Evolutionary conservation across 176 grass and related monocot species (phyloP), one percentile per base, ranked within the genome.

Genomic region (Zizania latifolia): DNA sequence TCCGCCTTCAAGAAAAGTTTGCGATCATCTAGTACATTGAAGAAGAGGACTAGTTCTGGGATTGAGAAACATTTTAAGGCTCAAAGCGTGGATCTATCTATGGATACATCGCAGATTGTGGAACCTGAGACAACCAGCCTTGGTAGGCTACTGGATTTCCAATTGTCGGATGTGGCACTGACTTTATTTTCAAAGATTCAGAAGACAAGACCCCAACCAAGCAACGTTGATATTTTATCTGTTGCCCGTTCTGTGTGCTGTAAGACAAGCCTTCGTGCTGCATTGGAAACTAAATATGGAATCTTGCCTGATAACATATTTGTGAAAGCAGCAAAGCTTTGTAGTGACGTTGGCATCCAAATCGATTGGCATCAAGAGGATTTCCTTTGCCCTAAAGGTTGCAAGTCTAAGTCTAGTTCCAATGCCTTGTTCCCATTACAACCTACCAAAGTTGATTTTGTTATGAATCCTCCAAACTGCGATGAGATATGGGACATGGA

Each of bases 291-390:
- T 53, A 99, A 99, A 87, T 99, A 84, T 67, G 96, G 89, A 50
- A 33, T 63, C 24, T 75, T 99, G 48, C 96, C 86, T 76, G 82
- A 92, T 14, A 99, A 90, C 71, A 60, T 99, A 43, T 99, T 77
- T 77, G 85, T 94, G 65, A 99, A 90, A 78, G 96, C 96, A 58
- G 87, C 92, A 75, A 99, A 94, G 64, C 76, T 99, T 77, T 99
- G 87, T 83, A 94, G 92, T 82, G 96, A 99, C 54, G 72, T 87
- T 72, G 89, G 93, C 81, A 90, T 91, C 21, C 82, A 81, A 84
- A 89, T 94, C 70, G 80, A 86, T 75, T 99, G 96, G 96, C 89
- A 94, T 85, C 84, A 77, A 84, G 92, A 94, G 70, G 96, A 84
- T 37, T 99, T 88, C 55, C 31, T 90, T 44, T 99, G 96, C 66